Evolutionary conservation across 2,329 filamentous ascomycete species (phyloP).

Genomic region (Penicillium paneum): DNA sequence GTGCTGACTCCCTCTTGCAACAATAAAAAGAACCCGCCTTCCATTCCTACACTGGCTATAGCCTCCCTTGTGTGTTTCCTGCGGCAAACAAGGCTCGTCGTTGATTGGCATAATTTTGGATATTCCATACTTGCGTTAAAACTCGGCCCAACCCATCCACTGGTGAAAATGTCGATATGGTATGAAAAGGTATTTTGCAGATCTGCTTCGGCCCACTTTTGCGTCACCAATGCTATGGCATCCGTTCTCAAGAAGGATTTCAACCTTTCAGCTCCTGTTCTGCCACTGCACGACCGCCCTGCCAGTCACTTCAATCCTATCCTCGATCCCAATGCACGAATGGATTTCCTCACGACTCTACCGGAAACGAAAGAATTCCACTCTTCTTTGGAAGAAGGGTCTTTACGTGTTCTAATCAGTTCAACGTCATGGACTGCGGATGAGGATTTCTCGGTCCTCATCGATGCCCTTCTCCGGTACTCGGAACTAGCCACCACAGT

Average conservation of each 20-base stretch:
- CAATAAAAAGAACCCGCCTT: slow-evolving; percentile 74
- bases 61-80: slow-evolving; percentile 69
- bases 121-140: slow-evolving; percentile 82
- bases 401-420: slow-evolving; percentile 72
- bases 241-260: slow-evolving; percentile 67
- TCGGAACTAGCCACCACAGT: slow-evolving; percentile 52
- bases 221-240: slow-evolving; percentile 87
- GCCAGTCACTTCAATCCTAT: slow-evolving; percentile 74
- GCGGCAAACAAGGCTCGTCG: slow-evolving; percentile 75
- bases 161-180: slow-evolving; percentile 71
- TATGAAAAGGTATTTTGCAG: slow-evolving; percentile 75
- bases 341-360: slow-evolving; percentile 62
- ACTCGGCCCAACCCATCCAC: slow-evolving; percentile 61
- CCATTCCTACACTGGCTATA: slow-evolving; percentile 82
- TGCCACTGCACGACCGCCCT: slow-evolving; percentile 82
- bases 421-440: slow-evolving; percentile 97
- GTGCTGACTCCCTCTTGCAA: slow-evolving; percentile 1
- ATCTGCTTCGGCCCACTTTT: slow-evolving; percentile 70
- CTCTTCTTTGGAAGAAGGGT: slow-evolving; percentile 56
- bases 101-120: slow-evolving; percentile 99
- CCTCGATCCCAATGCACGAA: slow-evolving; percentile 50
- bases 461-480: slow-evolving; percentile 76
- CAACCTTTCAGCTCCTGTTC: slow-evolving; percentile 60
- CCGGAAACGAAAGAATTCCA: slow-evolving; percentile 62
- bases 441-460: slow-evolving; percentile 86